Base-by-base conservation (phyloP, 495 filamentous ascomycete species). In the Neurospora sp. region DNA sequence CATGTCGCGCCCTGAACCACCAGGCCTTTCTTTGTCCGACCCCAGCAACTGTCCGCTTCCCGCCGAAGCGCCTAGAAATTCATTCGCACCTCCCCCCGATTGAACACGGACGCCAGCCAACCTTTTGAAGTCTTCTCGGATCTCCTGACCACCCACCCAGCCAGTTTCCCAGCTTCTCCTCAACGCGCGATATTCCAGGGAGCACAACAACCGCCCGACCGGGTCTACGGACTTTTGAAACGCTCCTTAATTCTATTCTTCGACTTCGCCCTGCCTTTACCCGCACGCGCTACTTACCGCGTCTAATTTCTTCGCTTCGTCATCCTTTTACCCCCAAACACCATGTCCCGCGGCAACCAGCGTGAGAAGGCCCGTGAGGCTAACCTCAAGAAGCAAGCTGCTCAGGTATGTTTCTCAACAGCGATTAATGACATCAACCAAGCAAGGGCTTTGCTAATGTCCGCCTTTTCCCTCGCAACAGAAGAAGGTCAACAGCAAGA, bases 271-370 rank as follows among this genome's bases (percentile, higher is more conserved):
- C 54, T 35, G 54, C 54, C 11, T 62, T 35, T 35, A 35, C 54
- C 54, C 54, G 54, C 69, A 70, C 41, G 44, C 62, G 20, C 73
- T 31, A 35, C 44, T 37, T 66, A 69, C 71, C 12, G 23, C 69
- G 18, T 76, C 70, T 12, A 70, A 12, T 27, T 73, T 71, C 18
- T 69, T 74, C 66, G 35, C 46, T 74, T 20, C 69, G 27, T 76
- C 40, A 12, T 35, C 31, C 70, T 37, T 4, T 69, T 39, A 23
- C 39, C 27, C 62, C 71, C 31, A 46, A 14, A 71, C 74, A 88
- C 80, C 41, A 97, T 97, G 94, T 89, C 94, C 73, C 92, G 94
- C 80, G 94, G 94, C 76, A 98, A 98, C 80, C 94, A 98, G 86
- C 89, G 94, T 79, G 94, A 97, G 72, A 92, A 92, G 82, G 92